These are phyloP conservation scores for Carnegiea gigantea DNA, from an alignment of 179 eudicot genomes.

Conservation along the genomic window DNA sequence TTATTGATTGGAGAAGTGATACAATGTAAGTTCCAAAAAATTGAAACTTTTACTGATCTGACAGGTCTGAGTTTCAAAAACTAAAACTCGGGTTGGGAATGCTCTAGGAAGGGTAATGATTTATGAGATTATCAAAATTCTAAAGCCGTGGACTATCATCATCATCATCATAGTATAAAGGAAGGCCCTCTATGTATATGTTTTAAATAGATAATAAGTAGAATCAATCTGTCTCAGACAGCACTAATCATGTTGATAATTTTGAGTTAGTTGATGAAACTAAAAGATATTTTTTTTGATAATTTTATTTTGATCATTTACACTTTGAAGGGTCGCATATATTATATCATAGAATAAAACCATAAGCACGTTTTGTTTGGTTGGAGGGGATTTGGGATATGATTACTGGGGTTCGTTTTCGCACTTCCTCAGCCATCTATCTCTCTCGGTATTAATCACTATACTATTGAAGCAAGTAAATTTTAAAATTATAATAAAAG, in stretches of 20 bases:
- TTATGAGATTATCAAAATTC: too few relatives aligned
- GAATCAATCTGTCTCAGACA: constrained; percentile 29
- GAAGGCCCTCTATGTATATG: background rate
- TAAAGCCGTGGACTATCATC: too few relatives aligned
- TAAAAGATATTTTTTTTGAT: background rate
- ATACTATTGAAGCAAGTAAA: too few relatives aligned
- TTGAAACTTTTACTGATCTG: too few relatives aligned
- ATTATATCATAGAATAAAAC: background rate
- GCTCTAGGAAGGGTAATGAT: too few relatives aligned
- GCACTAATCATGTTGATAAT: constrained; percentile 32
- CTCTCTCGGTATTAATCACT: constrained; percentile 16
- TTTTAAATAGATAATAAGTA: background rate
- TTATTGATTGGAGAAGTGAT: too few relatives aligned
- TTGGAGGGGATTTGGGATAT: background rate
- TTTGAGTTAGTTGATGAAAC: constrained; percentile 15
- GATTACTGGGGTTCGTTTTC: constrained; percentile 12
- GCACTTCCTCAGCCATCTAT: constrained; percentile 15
- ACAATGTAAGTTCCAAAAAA: too few relatives aligned
- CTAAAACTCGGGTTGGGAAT: too few relatives aligned
- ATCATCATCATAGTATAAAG: background rate
- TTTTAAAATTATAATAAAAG: background rate
- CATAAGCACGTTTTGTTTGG: background rate
- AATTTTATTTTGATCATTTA: constrained; percentile 22
- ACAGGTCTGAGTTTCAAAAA: too few relatives aligned
- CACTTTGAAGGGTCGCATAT: constrained; percentile 23